Evolutionary conservation across 208 protist genomes (phyloP).

Genomic region (Acanthamoeba castellanii): DNA sequence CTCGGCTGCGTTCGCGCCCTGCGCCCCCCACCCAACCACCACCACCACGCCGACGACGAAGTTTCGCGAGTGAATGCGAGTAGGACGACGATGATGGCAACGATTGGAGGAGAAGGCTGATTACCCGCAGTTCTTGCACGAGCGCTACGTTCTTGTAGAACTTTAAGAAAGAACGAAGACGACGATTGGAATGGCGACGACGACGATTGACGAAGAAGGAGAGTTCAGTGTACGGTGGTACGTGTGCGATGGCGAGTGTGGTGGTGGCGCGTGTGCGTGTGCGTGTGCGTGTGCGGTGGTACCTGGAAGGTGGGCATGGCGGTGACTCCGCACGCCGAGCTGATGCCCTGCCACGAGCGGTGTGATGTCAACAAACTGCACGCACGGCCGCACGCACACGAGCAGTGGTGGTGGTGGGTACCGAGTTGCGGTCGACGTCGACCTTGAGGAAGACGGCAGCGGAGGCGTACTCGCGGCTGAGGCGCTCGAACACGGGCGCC

Average conservation of each 20-base stretch:
- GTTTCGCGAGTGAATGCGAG: too few species aligned
- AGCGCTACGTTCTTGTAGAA: background rate
- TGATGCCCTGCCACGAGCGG: background rate
- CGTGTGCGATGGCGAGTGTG: too few species aligned
- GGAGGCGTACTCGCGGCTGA: slow-evolving; percentile 39
- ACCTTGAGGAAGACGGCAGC: slow-evolving; percentile 80
- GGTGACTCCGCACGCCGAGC: background rate
- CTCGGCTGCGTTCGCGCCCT: slow-evolving; percentile 8
- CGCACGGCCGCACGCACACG: background rate
- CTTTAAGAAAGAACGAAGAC: too few species aligned
- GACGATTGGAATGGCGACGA: too few species aligned
- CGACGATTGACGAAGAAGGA: too few species aligned
- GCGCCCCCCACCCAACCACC: background rate
- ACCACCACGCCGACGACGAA: background rate
- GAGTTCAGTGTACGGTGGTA: too few species aligned
- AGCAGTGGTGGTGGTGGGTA: background rate
- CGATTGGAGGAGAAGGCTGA: background rate
- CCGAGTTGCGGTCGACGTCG: slow-evolving; percentile 75
- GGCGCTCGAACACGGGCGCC: slow-evolving; percentile 57
- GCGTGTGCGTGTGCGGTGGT: too few species aligned
- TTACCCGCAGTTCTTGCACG: background rate
- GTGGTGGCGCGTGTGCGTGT: too few species aligned
- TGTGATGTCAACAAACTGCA: background rate
- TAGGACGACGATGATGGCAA: background rate
- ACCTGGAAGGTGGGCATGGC: slow-evolving; percentile 79